These are phyloP conservation scores for Bipolaris zeicola DNA, from an alignment of 2,329 filamentous ascomycete species.

Conservation along the genomic window DNA sequence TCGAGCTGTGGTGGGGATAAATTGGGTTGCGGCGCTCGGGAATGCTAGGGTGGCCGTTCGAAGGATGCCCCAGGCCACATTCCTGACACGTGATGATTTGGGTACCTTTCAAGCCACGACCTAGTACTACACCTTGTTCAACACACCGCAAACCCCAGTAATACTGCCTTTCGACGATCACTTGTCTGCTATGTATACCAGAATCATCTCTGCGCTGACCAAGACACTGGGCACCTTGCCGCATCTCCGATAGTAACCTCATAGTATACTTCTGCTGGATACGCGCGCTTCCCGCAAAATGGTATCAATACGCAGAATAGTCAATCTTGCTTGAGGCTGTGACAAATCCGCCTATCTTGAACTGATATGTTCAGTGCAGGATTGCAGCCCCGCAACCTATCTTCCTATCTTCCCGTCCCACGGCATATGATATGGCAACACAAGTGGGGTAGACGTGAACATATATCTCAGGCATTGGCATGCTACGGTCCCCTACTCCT, in stretches of 20 bases:
- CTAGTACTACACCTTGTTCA: not conserved
- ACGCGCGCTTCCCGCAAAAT: not conserved
- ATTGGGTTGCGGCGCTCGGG: conserved; percentile 31
- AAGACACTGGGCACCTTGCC: not conserved
- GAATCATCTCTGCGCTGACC: too few relatives aligned
- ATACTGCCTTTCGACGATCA: not conserved
- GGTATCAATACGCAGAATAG: not conserved
- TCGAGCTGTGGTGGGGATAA: conserved; percentile 37
- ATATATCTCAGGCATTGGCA: not conserved
- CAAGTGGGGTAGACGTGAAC: conserved; percentile 16
- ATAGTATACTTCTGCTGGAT: not conserved
- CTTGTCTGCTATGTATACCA: not conserved
- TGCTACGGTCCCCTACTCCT: not conserved
- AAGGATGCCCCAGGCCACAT: conserved; percentile 5
- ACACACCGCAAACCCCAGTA: not conserved
- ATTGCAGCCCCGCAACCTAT: conserved; percentile 1
- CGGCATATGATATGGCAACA: conserved; percentile 11
- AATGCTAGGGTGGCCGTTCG: conserved; percentile 31
- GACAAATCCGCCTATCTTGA: conserved; percentile 8
- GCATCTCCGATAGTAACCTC: not conserved
- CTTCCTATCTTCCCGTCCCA: conserved; percentile 22
- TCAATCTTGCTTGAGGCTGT: conserved; percentile 5
- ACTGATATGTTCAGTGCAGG: not conserved
- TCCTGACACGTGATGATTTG: conserved; percentile 21
- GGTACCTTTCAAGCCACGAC: not conserved